Percentiles rank a stretch among this genome's conserved stretches.
phyloP scores from a whole-genome alignment of 176 grass and related monocot genomes.

The Cenchrus americanus region DNA sequence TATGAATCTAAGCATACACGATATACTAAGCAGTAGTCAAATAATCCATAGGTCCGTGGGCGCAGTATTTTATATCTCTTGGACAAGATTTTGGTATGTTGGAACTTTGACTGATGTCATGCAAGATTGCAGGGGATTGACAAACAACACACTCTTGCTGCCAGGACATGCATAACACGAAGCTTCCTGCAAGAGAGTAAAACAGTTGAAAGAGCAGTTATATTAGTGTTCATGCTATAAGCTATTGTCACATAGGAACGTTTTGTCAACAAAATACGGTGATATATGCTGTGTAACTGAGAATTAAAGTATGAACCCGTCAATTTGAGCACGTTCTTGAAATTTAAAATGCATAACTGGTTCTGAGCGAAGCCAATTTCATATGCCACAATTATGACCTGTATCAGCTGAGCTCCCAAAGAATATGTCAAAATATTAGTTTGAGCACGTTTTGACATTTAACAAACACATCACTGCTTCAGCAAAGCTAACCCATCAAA shows the following conservation, averaged over 20 bases:
- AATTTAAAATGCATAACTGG: neutral
- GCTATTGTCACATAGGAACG: neutral
- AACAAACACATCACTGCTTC: neutral
- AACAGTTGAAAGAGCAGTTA: neutral
- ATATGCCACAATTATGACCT: neutral
- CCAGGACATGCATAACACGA: neutral
- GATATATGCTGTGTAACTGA: neutral
- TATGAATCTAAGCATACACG: neutral
- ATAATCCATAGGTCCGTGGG: neutral
- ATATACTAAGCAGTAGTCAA: neutral
- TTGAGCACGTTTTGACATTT: slow-evolving; percentile 16
- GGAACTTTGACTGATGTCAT: slow-evolving; percentile 40
- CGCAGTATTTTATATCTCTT: slow-evolving; percentile 21
- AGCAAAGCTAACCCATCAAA: neutral
- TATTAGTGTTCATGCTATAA: neutral
- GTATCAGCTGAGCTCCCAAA: neutral
- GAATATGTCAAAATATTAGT: too few species aligned
- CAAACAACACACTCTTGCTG: neutral
- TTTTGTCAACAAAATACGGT: slow-evolving; percentile 37
- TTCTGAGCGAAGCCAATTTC: neutral
- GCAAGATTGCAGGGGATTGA: neutral
- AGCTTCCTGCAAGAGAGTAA: slow-evolving; percentile 1
- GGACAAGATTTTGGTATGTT: slow-evolving; percentile 6
- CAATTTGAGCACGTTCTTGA: neutral
- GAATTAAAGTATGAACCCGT: neutral